These are phyloP conservation scores for Candida boleticola DNA, from an alignment of 805 yeast species.

Conservation along the genomic window DNA sequence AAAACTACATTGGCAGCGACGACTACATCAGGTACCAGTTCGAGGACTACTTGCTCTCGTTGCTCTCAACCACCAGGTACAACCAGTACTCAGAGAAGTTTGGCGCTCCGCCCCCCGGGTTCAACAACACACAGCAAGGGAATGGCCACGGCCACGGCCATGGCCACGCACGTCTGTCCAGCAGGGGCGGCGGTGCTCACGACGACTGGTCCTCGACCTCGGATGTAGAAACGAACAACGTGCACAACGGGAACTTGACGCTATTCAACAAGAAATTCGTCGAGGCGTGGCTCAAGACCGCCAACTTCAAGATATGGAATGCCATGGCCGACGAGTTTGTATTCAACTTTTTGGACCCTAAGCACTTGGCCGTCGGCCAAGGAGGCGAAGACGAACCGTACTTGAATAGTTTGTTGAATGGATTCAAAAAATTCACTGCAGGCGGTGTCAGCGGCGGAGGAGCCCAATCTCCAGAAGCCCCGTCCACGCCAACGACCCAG, in stretches of 20 bases:
- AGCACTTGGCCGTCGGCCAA: constrained; percentile 29
- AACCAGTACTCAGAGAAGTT: constrained; percentile 50
- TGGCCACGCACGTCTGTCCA: not conserved
- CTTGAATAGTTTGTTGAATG: constrained; percentile 24
- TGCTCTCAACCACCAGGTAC: constrained; percentile 71
- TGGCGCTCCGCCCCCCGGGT: constrained; percentile 42
- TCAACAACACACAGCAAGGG: constrained; percentile 11
- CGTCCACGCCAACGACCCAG: not conserved
- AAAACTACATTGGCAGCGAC: constrained; percentile 49
- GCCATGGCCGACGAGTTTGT: constrained; percentile 41
- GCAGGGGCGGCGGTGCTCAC: not conserved
- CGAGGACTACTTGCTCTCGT: constrained; percentile 83
- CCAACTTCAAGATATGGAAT: constrained; percentile 41
- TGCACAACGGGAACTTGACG: constrained; percentile 25
- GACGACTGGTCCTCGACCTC: constrained; percentile 1
- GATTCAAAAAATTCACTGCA: constrained; percentile 3
- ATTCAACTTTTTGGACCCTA: constrained; percentile 41
- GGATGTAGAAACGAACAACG: constrained; percentile 14
- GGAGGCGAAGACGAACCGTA: constrained; percentile 14
- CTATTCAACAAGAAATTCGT: constrained; percentile 34
- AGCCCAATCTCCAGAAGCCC: not conserved
- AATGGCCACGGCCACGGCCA: constrained; percentile 4
- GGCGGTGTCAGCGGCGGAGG: not conserved
- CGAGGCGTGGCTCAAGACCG: constrained; percentile 30
- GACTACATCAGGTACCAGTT: constrained; percentile 85